Evolutionary conservation across 2,329 filamentous ascomycete species (phyloP).

Genomic region (Fusarium staphyleae): DNA sequence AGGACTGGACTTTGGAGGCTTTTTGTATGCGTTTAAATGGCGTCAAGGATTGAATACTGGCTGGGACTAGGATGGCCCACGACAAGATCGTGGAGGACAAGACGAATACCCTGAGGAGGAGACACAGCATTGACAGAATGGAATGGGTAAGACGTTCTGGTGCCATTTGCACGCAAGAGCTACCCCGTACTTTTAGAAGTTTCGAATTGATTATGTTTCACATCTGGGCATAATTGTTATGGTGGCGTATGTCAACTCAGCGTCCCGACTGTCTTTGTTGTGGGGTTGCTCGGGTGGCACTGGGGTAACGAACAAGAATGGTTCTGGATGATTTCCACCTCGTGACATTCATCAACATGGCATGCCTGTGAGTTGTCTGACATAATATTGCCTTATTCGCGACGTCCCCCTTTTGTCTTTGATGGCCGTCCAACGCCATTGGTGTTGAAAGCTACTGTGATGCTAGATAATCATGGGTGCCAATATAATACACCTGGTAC

Average conservation of each 20-base stretch:
- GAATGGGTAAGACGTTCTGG: conserved; percentile 5
- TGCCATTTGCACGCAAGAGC: not conserved
- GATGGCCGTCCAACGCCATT: not conserved
- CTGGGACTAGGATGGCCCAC: conserved; percentile 2
- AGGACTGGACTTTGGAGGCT: not conserved
- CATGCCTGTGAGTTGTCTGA: conserved; percentile 4
- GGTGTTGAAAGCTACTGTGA: not conserved
- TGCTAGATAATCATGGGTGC: not conserved
- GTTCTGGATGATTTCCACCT: conserved; percentile 1
- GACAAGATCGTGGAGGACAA: conserved; percentile 2
- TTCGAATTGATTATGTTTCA: conserved; percentile 19
- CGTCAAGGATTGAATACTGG: conserved; percentile 28
- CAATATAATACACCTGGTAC: not conserved
- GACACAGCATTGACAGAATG: conserved; percentile 7
- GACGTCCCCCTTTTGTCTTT: not conserved
- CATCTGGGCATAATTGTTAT: not conserved
- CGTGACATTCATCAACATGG: not conserved
- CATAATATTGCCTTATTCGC: not conserved
- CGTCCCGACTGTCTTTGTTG: not conserved
- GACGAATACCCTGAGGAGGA: conserved; percentile 32
- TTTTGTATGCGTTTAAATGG: conserved; percentile 21
- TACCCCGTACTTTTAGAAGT: conserved; percentile 9
- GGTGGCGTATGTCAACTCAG: conserved; percentile 5
- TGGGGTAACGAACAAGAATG: conserved; percentile 16
- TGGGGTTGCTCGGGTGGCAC: not conserved